Evolutionary conservation across 257 asterid species (phyloP).

Genomic region (Ehretia macrophylla): DNA sequence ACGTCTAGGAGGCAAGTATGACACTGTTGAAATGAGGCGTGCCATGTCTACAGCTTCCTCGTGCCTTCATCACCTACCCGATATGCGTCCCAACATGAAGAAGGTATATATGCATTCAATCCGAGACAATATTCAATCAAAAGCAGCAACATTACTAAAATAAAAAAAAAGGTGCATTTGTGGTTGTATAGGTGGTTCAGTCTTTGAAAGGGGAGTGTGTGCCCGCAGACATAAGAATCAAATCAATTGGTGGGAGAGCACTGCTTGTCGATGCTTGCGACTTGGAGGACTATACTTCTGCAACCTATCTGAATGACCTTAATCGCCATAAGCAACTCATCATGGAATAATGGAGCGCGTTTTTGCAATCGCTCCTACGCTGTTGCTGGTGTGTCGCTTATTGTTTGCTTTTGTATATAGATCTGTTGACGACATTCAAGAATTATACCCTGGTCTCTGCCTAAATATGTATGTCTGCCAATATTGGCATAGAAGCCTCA

Average conservation of each 20-base stretch:
- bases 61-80: constrained; percentile 82
- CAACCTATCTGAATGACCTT: constrained; percentile 72
- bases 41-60: constrained; percentile 70
- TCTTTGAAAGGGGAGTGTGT: constrained; percentile 68
- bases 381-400: constrained; percentile 4
- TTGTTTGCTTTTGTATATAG: constrained; percentile 2
- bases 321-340: constrained; percentile 87
- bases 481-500: neutral
- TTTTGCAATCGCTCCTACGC: constrained; percentile 1
- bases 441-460: neutral
- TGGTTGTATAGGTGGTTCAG: constrained; percentile 54
- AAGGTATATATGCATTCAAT: constrained; percentile 34
- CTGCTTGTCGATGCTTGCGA: constrained; percentile 62
- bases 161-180: neutral
- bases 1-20: constrained; percentile 45
- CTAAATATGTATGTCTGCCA: neutral
- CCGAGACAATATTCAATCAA: neutral
- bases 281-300: constrained; percentile 68
- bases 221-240: constrained; percentile 52
- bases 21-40: constrained; percentile 58
- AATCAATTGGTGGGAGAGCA: constrained; percentile 57
- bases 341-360: constrained; percentile 51
- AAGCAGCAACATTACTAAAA: neutral
- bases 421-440: neutral
- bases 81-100: constrained; percentile 80